Evolutionary conservation across 176 grass and related monocot species (phyloP), one percentile per base, ranked within the genome.

Genomic region (Pontederia paniculata): DNA sequence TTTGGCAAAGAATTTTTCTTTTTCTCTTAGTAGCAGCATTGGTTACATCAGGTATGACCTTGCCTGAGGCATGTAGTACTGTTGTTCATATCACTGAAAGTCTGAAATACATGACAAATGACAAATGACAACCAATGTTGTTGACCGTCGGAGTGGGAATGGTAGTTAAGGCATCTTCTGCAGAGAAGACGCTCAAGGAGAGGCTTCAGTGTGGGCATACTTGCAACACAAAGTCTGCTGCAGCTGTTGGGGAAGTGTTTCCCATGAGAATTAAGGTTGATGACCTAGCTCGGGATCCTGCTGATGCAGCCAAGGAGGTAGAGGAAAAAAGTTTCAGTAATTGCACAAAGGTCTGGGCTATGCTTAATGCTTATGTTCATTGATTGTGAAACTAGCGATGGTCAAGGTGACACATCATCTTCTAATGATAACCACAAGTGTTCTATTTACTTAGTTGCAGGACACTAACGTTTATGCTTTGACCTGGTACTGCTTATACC

Each of bases 21-120:
- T n/a, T n/a, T n/a, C n/a, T 37, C 28, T 5, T 37, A 37, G 5
- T 37, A 37, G 28, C 28, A 37, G 28, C 28, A 37, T 37, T 37
- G 28, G 28, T 37, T 37, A 2, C 28, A 37, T 37, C 28, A 37
- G 28, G 28, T 37, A 6, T 31, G 1, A n/a, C n/a, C 28, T 37
- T 37, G 28, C 28, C 28, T 37, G 73, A 46, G 91, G 18, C 89
- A 89, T 65, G 91, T 96, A 49, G 63, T 96, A 52, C 76, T 82
- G 1, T 82, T 96, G 18, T 97, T 89, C 85, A 89, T 97, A 62
- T 89, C 86, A 16, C 91, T 96, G 76, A 96, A 96, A 79, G 77
- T 81, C 74, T 80, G 89, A 28, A n/a, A n/a, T n/a, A n/a, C n/a
- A n/a, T n/a, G n/a, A n/a, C n/a, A n/a, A n/a, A n/a, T n/a, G n/a